Base-by-base conservation (phyloP, 495 filamentous ascomycete species). In the Penicillium verhagenii region DNA sequence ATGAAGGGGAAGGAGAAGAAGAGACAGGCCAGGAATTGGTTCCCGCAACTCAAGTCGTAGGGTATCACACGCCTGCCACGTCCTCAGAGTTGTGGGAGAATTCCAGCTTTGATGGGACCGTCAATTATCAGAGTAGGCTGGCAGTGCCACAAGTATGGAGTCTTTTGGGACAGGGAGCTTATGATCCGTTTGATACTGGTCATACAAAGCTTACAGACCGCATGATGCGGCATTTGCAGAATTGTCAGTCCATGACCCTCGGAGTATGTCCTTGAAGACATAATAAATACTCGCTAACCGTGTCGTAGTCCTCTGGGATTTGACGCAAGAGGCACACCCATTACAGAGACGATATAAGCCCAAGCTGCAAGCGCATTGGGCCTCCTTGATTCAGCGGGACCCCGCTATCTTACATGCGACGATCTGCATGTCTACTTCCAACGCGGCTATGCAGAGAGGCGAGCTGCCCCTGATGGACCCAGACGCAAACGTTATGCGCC, bases 391-490 rank as follows among this genome's bases (percentile, higher is more conserved):
- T 9, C 72, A 70, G 52, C 62, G 61, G 1, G 74, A 74, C 46
- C 75, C 75, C 7, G 72, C 72, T 7, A 68, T 69, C 31, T 53
- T 78, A 18, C 74, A 78, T 49, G 72, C 73, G 18, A 67, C 63
- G 26, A 77, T 78, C 33, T 77, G 73, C 48, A 71, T 75, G 58
- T 71, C 71, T 4, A 69, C 72, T 7, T 72, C 75, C 9, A 75
- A 75, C 47, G 64, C 68, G 20, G 72, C 75, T 2, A 66, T 78
- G 57, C 59, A 50, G 18, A 54, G 61, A 6, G 75, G 75, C 6
- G 71, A 73, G 20, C 61, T 76, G 28, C 72, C 72, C 5, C 45
- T 76, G 13, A 65, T 61, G 24, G 73, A 78, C 50, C 66, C 72
- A 9, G 68, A 61, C 21, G 33, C 67, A 70, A 47, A 64, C 58